Evolutionary conservation across 257 asterid species (phyloP).

Genomic region (Solanum paucissectum): DNA sequence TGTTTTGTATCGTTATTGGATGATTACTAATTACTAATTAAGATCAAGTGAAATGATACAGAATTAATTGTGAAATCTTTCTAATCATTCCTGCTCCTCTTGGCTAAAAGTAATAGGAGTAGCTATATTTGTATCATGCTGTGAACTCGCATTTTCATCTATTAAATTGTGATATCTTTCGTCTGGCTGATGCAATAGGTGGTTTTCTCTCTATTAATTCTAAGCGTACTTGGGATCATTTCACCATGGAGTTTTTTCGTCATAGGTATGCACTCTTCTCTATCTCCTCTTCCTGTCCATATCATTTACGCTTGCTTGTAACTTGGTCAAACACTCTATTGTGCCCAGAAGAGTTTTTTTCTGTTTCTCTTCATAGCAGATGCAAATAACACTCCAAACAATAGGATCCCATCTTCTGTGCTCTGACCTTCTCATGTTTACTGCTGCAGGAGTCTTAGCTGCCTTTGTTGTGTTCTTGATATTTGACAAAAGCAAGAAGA

Average conservation of each 20-base stretch:
- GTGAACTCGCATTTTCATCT: background rate
- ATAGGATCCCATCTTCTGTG: background rate
- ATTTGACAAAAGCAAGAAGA: constrained; percentile 61
- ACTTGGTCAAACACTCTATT: background rate
- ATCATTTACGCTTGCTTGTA: background rate
- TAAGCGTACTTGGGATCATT: constrained; percentile 68
- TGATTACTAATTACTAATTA: background rate
- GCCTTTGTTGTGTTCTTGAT: constrained; percentile 36
- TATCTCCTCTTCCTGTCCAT: background rate
- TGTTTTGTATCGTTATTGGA: background rate
- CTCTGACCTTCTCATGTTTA: background rate
- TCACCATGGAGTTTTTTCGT: constrained; percentile 36
- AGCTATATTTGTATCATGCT: background rate
- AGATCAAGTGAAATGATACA: background rate
- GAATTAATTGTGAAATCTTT: background rate
- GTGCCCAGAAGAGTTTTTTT: background rate
- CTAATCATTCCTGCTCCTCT: background rate
- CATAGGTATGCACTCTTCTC: constrained; percentile 30
- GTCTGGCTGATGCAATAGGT: constrained; percentile 38
- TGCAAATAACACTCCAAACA: background rate
- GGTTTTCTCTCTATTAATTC: constrained; percentile 36
- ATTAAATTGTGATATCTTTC: background rate
- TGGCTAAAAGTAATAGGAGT: background rate
- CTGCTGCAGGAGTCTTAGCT: constrained; percentile 46
- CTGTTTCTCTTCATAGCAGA: background rate